Conservation (phyloP, 208 protist species). For the Balamuthia mandrillaris region DNA sequence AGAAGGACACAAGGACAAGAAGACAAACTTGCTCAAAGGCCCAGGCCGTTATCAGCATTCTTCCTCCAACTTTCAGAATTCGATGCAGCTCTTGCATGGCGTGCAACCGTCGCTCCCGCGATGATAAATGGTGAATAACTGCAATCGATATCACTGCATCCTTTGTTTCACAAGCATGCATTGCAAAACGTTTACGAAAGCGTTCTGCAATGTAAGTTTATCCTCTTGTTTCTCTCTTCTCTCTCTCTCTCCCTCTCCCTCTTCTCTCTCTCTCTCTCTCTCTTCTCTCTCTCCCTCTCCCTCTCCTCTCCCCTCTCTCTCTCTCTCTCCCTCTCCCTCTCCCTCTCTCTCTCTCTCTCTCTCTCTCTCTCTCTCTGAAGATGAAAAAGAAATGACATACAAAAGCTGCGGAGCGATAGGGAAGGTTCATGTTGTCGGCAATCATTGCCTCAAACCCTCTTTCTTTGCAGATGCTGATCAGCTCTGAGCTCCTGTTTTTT, state of each 20-base stretch:
- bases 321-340: too few relatives aligned
- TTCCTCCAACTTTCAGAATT: constrained; percentile 26
- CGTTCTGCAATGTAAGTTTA: too few relatives aligned
- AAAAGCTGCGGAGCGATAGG: constrained; percentile 20
- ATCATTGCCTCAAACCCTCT: constrained; percentile 34
- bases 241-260: too few relatives aligned
- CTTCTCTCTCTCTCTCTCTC: too few relatives aligned
- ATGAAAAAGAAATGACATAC: neutral
- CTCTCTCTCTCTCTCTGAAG: neutral
- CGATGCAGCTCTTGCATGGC: constrained; percentile 33
- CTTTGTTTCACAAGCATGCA: too few relatives aligned
- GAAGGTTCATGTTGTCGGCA: constrained; percentile 38
- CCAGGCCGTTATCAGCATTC: constrained; percentile 49
- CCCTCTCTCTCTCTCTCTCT: too few relatives aligned
- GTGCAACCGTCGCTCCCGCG: constrained; percentile 14
- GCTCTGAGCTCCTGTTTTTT: neutral
- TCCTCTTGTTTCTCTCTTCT: too few relatives aligned
- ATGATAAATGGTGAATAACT: constrained; percentile 51
- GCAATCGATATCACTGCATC: constrained; percentile 51
- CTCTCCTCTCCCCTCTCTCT: too few relatives aligned
- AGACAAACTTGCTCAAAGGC: constrained; percentile 39
- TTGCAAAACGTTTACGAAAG: too few relatives aligned
- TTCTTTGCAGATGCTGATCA: constrained; percentile 33
- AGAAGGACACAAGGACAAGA: too few relatives aligned
- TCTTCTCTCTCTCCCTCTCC: too few relatives aligned